Conservation (phyloP, 176 grass and related monocot genomes). For the Neostapfia colusana region DNA sequence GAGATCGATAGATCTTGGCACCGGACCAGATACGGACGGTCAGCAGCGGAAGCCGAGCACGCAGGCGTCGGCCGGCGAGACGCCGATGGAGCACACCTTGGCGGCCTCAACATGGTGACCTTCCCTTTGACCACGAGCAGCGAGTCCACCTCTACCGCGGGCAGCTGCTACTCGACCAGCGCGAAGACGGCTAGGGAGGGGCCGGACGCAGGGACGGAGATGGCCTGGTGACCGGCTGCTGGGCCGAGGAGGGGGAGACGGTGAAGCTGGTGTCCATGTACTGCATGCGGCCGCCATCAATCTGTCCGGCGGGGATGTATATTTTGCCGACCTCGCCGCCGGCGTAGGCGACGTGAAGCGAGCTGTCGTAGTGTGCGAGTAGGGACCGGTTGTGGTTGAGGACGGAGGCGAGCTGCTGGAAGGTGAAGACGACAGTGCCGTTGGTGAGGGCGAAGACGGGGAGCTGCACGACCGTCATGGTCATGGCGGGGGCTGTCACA, state of each 20-base stretch:
- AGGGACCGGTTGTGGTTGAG: conserved; percentile 60
- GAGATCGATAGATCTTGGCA: conserved; percentile 1
- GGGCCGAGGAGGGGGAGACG: background rate
- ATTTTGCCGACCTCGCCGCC: conserved; percentile 66
- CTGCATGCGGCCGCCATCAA: conserved; percentile 63
- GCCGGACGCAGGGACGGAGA: conserved; percentile 35
- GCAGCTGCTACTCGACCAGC: background rate
- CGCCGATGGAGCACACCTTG: conserved; percentile 59
- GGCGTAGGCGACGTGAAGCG: conserved; percentile 66
- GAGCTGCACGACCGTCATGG: conserved; percentile 59
- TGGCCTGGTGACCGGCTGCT: conserved; percentile 27
- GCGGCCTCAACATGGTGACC: conserved; percentile 63
- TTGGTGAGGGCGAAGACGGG: conserved; percentile 54
- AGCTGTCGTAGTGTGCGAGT: conserved; percentile 83
- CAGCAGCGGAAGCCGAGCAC: conserved; percentile 82
- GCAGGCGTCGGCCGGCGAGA: conserved; percentile 57
- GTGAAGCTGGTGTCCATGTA: conserved; percentile 72
- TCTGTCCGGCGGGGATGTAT: conserved; percentile 79
- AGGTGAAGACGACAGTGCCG: conserved; percentile 70
- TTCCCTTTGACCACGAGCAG: conserved; percentile 65
- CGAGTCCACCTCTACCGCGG: conserved; percentile 75
- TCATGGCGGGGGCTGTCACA: conserved; percentile 63
- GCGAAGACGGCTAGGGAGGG: conserved; percentile 25
- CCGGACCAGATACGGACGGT: no score
- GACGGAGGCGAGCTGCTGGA: conserved; percentile 68